Percentiles rank a stretch among this genome's conserved stretches.
Evolutionary conservation across 2,329 filamentous ascomycete species (phyloP).

Genomic region (Fusarium redolens): DNA sequence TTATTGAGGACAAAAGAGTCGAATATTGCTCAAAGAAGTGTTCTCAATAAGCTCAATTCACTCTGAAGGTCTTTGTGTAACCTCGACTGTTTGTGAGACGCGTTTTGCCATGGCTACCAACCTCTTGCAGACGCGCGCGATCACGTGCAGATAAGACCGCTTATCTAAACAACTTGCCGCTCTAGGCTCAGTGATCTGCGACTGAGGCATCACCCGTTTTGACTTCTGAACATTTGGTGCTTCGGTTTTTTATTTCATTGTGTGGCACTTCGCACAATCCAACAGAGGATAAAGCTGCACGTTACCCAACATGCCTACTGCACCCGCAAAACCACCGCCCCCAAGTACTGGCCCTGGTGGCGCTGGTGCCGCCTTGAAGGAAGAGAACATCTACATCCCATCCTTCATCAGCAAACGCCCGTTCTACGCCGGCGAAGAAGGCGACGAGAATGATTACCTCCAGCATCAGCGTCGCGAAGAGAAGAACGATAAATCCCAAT

Average conservation of each 20-base stretch:
- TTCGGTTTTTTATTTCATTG: not conserved
- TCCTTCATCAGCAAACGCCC: constrained; percentile 98
- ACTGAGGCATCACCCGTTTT: not conserved
- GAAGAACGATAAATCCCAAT: constrained; percentile 80
- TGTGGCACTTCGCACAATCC: not conserved
- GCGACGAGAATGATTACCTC: constrained; percentile 86
- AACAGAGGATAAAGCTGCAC: not conserved
- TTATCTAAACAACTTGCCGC: constrained; percentile 31
- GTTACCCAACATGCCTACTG: constrained; percentile 37
- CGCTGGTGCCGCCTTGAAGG: constrained; percentile 70
- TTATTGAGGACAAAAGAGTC: not conserved
- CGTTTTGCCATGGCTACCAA: constrained; percentile 14
- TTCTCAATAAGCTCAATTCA: not conserved
- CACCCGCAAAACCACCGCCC: constrained; percentile 50
- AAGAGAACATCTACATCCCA: constrained; percentile 98
- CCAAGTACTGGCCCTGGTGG: constrained; percentile 44
- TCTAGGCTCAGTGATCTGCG: constrained; percentile 4
- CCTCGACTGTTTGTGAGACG: constrained; percentile 9
- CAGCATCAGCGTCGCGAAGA: constrained; percentile 83
- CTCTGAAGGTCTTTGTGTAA: not conserved
- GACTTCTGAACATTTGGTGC: not conserved
- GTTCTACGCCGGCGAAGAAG: constrained; percentile 89
- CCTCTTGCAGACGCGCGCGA: constrained; percentile 1
- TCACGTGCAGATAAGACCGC: constrained; percentile 38
- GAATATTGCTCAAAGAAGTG: not conserved